Evolutionary conservation across 2,329 filamentous ascomycete species (phyloP).

Genomic region (Apiospora kogelbergensis): DNA sequence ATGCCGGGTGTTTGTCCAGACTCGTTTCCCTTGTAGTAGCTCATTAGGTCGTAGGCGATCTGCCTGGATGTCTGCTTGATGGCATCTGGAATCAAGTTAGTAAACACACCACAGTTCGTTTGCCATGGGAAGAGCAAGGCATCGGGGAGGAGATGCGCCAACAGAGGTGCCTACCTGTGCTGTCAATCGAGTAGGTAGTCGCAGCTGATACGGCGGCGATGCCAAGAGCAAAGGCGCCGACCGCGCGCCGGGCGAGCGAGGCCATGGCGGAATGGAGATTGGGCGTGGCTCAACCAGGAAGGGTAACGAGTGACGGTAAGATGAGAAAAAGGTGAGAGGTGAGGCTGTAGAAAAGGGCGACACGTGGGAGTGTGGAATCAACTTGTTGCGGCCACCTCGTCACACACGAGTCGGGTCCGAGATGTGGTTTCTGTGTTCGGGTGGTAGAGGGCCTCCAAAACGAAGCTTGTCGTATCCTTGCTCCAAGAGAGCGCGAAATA

Average conservation of each 20-base stretch:
- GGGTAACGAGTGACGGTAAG: not conserved
- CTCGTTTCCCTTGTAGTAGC: slow-evolving; percentile 33
- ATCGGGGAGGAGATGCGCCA: not conserved
- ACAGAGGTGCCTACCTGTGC: slow-evolving; percentile 12
- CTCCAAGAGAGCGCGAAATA: not conserved
- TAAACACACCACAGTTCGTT: not conserved
- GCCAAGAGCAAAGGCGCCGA: slow-evolving; percentile 11
- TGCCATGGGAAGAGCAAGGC: not conserved
- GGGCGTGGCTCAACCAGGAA: not conserved
- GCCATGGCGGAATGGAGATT: slow-evolving; percentile 2
- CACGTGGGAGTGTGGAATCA: not conserved
- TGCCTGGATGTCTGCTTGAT: slow-evolving; percentile 48
- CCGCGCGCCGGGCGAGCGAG: slow-evolving; percentile 12
- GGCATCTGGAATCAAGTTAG: slow-evolving; percentile 34
- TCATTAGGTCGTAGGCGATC: slow-evolving; percentile 30
- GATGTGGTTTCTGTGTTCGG: not conserved
- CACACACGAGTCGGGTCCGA: not conserved
- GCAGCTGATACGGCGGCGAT: slow-evolving; percentile 12
- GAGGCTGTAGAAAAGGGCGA: not conserved
- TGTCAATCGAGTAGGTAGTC: slow-evolving; percentile 13
- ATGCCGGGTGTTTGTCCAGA: slow-evolving; percentile 33
- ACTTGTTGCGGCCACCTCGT: not conserved
- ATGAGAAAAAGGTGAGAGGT: not conserved
- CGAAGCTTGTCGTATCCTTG: not conserved
- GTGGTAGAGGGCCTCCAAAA: not conserved